Conservation (phyloP, 1,284 basidiomycete species). For the Schizophyllum amplum region DNA sequence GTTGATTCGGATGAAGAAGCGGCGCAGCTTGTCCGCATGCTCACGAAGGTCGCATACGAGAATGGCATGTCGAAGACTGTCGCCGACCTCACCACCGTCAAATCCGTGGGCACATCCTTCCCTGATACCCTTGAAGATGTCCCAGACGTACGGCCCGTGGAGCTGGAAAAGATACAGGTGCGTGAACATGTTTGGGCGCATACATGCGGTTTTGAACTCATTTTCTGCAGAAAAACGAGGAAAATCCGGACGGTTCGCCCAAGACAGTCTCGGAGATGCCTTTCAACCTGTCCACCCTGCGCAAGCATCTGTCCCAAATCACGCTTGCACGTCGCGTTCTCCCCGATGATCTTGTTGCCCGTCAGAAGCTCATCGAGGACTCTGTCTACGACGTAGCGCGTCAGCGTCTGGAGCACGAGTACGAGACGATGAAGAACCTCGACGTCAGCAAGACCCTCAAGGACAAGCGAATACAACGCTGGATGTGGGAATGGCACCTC, state of each 20-base stretch:
- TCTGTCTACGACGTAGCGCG: conserved; percentile 81
- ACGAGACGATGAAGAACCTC: conserved; percentile 48
- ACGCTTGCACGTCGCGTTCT: conserved; percentile 55
- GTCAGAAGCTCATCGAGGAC: conserved; percentile 78
- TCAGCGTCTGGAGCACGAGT: conserved; percentile 62
- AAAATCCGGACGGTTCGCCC: conserved; percentile 16
- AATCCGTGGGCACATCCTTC: neutral
- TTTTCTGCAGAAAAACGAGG: conserved; percentile 4
- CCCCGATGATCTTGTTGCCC: conserved; percentile 57
- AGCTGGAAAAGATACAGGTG: neutral
- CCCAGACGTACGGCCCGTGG: conserved; percentile 6
- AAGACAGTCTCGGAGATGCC: conserved; percentile 40
- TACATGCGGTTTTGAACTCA: neutral
- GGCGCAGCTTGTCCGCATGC: conserved; percentile 28
- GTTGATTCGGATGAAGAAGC: conserved; percentile 48
- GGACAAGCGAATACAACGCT: conserved; percentile 49
- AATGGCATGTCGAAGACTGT: conserved; percentile 39
- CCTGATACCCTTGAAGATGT: conserved; percentile 7
- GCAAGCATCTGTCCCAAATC: conserved; percentile 58
- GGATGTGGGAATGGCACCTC: conserved; percentile 89
- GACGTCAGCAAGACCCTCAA: conserved; percentile 27
- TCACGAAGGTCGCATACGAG: neutral
- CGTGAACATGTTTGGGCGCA: no score
- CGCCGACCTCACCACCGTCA: conserved; percentile 31
- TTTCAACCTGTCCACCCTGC: conserved; percentile 66